Evolutionary conservation across 1,139 yeast genomes (phyloP), one percentile per base, ranked within the genome.

Genomic region (Kazachstania sp.): DNA sequence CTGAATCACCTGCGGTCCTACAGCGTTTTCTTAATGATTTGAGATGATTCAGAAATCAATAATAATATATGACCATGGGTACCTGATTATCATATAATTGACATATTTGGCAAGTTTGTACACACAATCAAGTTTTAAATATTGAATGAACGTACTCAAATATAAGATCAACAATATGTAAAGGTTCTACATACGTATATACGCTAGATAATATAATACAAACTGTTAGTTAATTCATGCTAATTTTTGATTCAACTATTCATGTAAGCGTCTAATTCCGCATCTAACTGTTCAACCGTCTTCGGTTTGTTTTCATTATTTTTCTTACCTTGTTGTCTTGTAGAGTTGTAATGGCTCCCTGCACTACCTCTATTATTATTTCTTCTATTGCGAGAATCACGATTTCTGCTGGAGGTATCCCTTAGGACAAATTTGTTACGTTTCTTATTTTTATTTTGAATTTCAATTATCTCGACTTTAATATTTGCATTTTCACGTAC

Each of bases 221-320:
- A 23, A 4, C 5, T 9, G 8, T 23, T 23, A n/a, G n/a, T n/a
- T n/a, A n/a, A n/a, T n/a, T n/a, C n/a, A n/a, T n/a, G n/a, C n/a
- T n/a, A 4, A 23, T 23, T n/a, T 13, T 31, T 32, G 4, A 16
- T 26, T 39, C n/a, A 39, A 11, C 47, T 49, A 37, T 67, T 71
- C 88, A 82, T 82, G 65, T 86, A 87, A 18, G 77, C 83, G 44
- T 76, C 79, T 63, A 87, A 73, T 63, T 87, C 95, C n/a, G 79
- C 81, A 65, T 87, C 95, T 59, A 87, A 74, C 51, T 83, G 92
- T 54, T 83, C 94, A 3, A 78, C 75, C 0, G 83, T 71, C 56
- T 79, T 77, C 55, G 70, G 71, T 28, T 54, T 64, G 43, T 50
- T 49, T 3, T 67, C 68, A 51, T 61, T 45, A 8, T 38, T 45